Evolutionary conservation across 83 land plant genomes (phyloP), one percentile per base, ranked within the genome.

Genomic region (Picea mariana): DNA sequence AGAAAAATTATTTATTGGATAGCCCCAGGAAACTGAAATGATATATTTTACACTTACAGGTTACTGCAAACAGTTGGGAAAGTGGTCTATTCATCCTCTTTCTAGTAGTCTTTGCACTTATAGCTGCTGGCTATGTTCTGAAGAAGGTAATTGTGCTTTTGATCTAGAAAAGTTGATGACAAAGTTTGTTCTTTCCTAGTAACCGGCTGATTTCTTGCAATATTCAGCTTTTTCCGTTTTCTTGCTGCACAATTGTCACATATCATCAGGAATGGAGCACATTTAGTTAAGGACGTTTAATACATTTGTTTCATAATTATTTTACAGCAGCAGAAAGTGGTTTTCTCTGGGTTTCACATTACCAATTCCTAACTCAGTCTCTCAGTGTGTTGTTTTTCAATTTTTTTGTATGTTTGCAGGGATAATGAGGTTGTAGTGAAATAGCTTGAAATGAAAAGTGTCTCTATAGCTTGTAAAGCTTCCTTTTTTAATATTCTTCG

Each of bases 61-160:
- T 97, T 75, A 95, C 98, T 77, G 99, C 99, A 79, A 97, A 97
- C 80, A 97, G 96, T 86, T 90, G 98, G 98, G 99, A 97, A 87
- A 97, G 98, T 88, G 99, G 99, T 3, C 82, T 97, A 15, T 97
- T 97, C 84, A 97, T 97, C 81, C 86, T 93, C 23, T 97, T 97
- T 80, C 85, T 97, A 59, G 99, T 97, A 62, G 83, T 97, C 67
- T 97, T 97, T 88, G 99, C 99, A 11, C 82, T 97, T 40, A 90
- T 95, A 77, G 99, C 99, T 84, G 99, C 99, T 84, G 99, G 99
- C 58, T 97, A 97, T 87, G 99, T 97, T 4, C 89, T 97, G 31
- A 92, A 90, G 80, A 97, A 97, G 98, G 99, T 92, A 40, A 59
- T n/a, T 65, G 75, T 20, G 47, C 27, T 62, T 75, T 12, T 31